Evolutionary conservation across 805 yeast species (phyloP).

Genomic region (Blastobotrys parvus): DNA sequence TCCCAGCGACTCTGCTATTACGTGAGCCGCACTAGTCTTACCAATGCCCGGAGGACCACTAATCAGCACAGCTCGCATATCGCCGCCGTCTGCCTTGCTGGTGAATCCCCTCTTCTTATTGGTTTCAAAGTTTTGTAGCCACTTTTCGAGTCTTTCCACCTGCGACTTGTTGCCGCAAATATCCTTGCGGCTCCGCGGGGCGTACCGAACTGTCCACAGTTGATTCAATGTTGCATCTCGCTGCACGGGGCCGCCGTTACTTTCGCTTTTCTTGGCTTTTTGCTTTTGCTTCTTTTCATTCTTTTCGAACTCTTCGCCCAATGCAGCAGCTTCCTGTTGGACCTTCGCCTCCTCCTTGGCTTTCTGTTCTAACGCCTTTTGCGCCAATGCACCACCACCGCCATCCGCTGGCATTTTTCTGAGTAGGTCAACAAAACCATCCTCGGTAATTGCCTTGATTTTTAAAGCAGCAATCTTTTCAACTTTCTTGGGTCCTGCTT

Average conservation of each 20-base stretch:
- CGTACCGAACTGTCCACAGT: constrained; percentile 90
- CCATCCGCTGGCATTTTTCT: constrained; percentile 84
- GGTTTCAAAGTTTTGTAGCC: constrained; percentile 74
- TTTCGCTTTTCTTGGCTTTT: constrained; percentile 15
- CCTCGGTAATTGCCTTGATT: constrained; percentile 78
- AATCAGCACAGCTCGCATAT: constrained; percentile 75
- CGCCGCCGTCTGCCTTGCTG: constrained; percentile 40
- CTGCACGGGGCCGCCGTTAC: not conserved
- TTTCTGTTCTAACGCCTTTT: constrained; percentile 59
- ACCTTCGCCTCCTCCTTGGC: constrained; percentile 58
- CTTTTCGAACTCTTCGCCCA: constrained; percentile 39
- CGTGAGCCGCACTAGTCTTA: constrained; percentile 84
- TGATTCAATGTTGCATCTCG: constrained; percentile 27
- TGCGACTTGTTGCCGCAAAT: constrained; percentile 87
- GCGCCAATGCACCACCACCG: constrained; percentile 75
- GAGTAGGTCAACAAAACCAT: constrained; percentile 71
- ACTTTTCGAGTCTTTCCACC: constrained; percentile 53
- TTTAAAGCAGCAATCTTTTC: constrained; percentile 63
- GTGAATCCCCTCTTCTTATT: constrained; percentile 45
- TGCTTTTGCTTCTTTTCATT: constrained; percentile 21
- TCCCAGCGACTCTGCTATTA: constrained; percentile 70
- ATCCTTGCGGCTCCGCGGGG: constrained; percentile 68
- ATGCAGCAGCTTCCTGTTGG: constrained; percentile 41
- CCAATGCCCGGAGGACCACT: constrained; percentile 96
- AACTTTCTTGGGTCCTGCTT: constrained; percentile 95